These are phyloP conservation scores for Populus euphratica DNA, from an alignment of 345 rosid genomes.

Conservation along the genomic window DNA sequence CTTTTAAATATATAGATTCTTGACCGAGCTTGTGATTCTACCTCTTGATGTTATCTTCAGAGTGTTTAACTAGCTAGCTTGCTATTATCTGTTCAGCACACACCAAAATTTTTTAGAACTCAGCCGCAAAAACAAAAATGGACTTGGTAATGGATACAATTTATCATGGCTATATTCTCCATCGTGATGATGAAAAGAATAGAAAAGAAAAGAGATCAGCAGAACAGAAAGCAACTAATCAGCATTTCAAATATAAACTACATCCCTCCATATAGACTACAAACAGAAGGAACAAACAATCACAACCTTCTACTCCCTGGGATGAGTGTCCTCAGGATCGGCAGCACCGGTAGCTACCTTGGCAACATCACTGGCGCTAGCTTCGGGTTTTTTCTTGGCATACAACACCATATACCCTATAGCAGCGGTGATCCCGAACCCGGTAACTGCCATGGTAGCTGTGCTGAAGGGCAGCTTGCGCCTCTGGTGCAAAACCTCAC, in stretches of 20 bases:
- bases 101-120: no score
- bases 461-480: constrained; percentile 50
- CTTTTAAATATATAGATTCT: constrained; percentile 5
- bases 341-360: constrained; percentile 42
- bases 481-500: constrained; percentile 64
- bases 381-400: constrained; percentile 56
- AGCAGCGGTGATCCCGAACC: constrained; percentile 48
- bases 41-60: background rate
- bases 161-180: no score
- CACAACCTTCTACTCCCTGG: constrained; percentile 36
- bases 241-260: background rate
- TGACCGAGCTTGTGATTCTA: background rate
- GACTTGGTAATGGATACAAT: no score
- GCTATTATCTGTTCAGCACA: no score
- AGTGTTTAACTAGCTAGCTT: no score
- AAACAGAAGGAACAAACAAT: background rate
- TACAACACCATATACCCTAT: constrained; percentile 48
- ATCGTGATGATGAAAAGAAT: no score
- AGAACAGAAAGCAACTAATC: no score
- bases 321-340: constrained; percentile 50
- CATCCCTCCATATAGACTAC: background rate
- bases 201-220: no score
- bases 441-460: constrained; percentile 47
- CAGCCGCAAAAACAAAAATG: no score
- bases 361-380: constrained; percentile 50